Conservation (phyloP, 352 stramenopile genomes). For the Pythium rhizo-oryzae region DNA sequence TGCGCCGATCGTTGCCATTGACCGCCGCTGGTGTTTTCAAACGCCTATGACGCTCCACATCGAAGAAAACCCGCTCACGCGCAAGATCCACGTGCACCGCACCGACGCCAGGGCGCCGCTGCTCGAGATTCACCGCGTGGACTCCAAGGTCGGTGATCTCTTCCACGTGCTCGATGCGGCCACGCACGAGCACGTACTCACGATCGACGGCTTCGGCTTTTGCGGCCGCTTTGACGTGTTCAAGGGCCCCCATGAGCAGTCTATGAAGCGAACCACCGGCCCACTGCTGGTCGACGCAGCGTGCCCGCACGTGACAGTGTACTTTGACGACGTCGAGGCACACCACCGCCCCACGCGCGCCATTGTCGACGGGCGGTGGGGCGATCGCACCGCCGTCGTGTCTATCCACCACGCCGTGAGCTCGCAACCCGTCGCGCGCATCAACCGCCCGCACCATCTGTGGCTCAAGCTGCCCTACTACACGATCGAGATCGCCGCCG, state of each 20-base stretch:
- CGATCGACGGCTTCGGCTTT: conserved; percentile 17
- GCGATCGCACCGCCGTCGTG: conserved; percentile 3
- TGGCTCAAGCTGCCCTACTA: conserved; percentile 15
- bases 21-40: conserved; percentile 8
- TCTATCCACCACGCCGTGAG: conserved; percentile 18
- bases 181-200: conserved; percentile 9
- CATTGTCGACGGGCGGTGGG: conserved; percentile 6
- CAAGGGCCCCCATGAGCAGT: background rate
- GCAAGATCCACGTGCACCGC: conserved; percentile 8
- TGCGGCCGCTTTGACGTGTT: conserved; percentile 15
- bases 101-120: background rate
- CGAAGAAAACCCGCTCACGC: conserved; percentile 15
- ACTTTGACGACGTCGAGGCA: conserved; percentile 15
- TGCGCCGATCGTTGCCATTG: conserved; percentile 6
- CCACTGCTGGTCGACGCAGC: conserved; percentile 7
- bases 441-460: conserved; percentile 8
- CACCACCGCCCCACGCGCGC: conserved; percentile 8
- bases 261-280: background rate
- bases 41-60: conserved; percentile 8
- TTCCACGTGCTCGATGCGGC: conserved; percentile 15
- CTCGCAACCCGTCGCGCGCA: conserved; percentile 10
- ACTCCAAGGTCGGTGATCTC: conserved; percentile 9
- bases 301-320: conserved; percentile 3
- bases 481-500: conserved; percentile 9
- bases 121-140: conserved; percentile 13